Evolutionary conservation across 495 filamentous ascomycete genomes (phyloP).

Genomic region (Podospora sp.): DNA sequence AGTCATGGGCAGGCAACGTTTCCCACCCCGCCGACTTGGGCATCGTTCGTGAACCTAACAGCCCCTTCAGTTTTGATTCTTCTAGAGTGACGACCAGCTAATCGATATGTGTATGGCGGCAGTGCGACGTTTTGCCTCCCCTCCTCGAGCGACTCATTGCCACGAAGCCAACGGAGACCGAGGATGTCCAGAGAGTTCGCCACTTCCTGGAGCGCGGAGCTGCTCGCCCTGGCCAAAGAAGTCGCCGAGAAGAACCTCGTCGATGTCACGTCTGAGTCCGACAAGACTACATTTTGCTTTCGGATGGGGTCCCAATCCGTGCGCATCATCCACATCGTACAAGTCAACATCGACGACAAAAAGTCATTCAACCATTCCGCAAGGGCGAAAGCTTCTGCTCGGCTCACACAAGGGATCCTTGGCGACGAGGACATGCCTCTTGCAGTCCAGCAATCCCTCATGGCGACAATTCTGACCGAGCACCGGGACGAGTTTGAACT

Average conservation of each 20-base stretch:
- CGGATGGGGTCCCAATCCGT: background rate
- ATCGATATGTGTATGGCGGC: background rate
- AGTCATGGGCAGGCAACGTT: constrained; percentile 10
- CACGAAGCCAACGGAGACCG: background rate
- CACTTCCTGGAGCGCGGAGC: background rate
- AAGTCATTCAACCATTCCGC: background rate
- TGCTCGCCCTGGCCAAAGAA: background rate
- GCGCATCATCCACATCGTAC: background rate
- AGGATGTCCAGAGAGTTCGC: background rate
- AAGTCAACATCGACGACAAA: background rate
- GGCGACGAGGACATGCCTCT: background rate
- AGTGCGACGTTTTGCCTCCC: background rate
- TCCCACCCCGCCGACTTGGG: background rate
- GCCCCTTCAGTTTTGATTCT: no score
- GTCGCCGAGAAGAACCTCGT: background rate
- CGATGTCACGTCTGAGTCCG: no score
- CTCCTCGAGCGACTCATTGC: background rate
- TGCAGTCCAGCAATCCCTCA: background rate
- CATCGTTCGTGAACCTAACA: background rate
- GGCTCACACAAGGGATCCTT: background rate
- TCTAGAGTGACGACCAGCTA: background rate
- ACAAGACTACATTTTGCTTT: background rate
- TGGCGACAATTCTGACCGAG: constrained; percentile 2
- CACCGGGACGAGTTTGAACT: background rate
- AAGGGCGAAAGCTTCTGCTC: background rate